Conservation (phyloP, 148 eudicot species). For the Rhododendron vialii region DNA sequence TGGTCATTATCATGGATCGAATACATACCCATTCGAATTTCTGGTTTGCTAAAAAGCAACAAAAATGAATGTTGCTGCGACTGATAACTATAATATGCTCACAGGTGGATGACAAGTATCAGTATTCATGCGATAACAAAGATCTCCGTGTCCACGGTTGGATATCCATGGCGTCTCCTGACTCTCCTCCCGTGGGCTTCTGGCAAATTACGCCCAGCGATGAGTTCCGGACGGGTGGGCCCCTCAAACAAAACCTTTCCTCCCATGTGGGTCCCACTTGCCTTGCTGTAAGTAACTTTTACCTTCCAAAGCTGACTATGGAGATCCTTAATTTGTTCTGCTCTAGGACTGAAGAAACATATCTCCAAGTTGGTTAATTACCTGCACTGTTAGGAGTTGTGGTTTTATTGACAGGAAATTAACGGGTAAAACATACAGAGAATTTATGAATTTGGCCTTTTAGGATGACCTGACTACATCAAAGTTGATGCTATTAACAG, state of each 20-base stretch:
- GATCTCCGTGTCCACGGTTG: slow-evolving; percentile 78
- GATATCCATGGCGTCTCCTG: slow-evolving; percentile 46
- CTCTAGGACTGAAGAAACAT: not conserved
- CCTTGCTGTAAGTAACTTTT: slow-evolving; percentile 47
- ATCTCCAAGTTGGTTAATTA: not conserved
- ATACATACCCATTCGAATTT: too few relatives aligned
- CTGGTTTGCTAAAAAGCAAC: too few relatives aligned
- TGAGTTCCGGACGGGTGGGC: slow-evolving; percentile 82
- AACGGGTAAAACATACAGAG: not conserved
- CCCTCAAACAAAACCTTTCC: slow-evolving; percentile 71
- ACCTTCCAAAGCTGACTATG: not conserved
- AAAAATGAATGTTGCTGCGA: too few relatives aligned
- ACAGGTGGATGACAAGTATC: slow-evolving; percentile 84
- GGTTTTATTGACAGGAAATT: not conserved
- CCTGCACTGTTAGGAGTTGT: not conserved
- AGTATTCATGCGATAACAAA: slow-evolving; percentile 67
- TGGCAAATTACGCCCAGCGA: slow-evolving; percentile 78
- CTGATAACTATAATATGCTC: not conserved
- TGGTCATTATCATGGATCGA: too few relatives aligned
- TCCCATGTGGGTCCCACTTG: slow-evolving; percentile 85
- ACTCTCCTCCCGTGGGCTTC: slow-evolving; percentile 52
- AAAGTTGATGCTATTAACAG: slow-evolving; percentile 23
- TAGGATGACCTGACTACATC: not conserved
- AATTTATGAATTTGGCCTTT: not conserved
- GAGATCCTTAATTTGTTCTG: not conserved